These are phyloP conservation scores for Ceratocystis smalleyi DNA, from an alignment of 2,329 filamentous ascomycete genomes.

Conservation along the genomic window DNA sequence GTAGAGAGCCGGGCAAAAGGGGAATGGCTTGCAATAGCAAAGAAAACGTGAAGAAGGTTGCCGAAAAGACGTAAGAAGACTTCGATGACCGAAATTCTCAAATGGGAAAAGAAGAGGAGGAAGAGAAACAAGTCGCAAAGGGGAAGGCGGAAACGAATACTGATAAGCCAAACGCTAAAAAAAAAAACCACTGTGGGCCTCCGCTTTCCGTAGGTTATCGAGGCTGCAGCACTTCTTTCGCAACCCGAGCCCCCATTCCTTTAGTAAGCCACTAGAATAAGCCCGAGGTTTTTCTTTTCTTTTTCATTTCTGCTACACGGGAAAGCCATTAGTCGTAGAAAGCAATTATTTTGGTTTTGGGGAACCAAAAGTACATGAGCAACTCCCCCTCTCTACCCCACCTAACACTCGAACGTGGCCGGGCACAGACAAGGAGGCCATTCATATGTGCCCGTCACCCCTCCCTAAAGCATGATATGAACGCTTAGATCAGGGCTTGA, in stretches of 20 bases:
- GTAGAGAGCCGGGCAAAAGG: not conserved
- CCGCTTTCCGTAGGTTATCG: constrained; percentile 13
- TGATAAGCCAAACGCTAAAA: constrained; percentile 6
- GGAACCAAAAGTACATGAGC: not conserved
- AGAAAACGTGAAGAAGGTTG: not conserved
- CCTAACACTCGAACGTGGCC: not conserved
- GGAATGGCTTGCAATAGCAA: not conserved
- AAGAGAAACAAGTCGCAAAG: not conserved
- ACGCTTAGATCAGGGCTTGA: not conserved
- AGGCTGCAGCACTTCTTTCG: not conserved
- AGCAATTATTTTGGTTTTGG: not conserved
- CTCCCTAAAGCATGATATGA: not conserved
- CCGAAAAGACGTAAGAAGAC: not conserved
- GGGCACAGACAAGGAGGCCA: not conserved
- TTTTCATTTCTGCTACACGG: not conserved
- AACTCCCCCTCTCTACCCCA: not conserved
- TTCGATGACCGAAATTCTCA: not conserved
- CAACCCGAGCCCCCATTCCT: not conserved
- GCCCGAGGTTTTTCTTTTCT: not conserved
- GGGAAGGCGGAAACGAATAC: not conserved
- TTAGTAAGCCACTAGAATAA: not conserved
- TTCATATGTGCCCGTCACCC: not conserved
- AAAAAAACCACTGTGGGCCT: not conserved
- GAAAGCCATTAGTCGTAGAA: not conserved
- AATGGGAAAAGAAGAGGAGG: not conserved